Evolutionary conservation across 768 basidiomycete species (phyloP), one percentile per base, ranked within the genome.

Genomic region (Serendipita sp.): DNA sequence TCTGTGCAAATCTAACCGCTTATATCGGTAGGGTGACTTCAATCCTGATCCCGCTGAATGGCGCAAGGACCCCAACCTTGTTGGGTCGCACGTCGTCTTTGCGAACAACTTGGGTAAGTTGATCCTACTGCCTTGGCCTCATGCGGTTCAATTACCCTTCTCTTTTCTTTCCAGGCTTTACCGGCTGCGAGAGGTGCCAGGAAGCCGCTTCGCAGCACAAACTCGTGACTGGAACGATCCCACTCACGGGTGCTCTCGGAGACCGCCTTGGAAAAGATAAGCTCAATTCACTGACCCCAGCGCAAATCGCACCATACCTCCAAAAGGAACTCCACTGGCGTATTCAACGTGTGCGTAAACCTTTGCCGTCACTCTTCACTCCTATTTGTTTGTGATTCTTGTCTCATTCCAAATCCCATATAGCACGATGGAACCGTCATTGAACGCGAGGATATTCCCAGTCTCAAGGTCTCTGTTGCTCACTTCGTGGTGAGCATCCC

Each of bases 51-150:
- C 74, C 3, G 66, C 66, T 10, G 67, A 76, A 11, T 81, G 79
- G 79, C 70, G 68, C 51, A 65, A 68, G 5, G 70, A 72, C 65
- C 66, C 72, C 2, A 69, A 72, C 63, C 76, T 76, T 67, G 77
- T 80, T 45, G 81, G 79, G n/a, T 70, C 76, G 0, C 76, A 78
- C 69, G 70, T 73, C 64, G 76, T 74, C 28, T 81, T 81, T 68
- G 78, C 77, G 41, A 77, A 75, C 63, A n/a, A 60, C 2, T 10
- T 60, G 24, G 28, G 56, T 60, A 8, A 16, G 56, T 60, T 8
- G 18, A 8, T 51, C 1, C n/a, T 51, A 53, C n/a, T 53, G 48
- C 48, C 48, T 53, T 53, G 16, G 32, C 24, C 7, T 24, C 48
- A 53, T 53, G 10, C n/a, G 48, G 10, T 18, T 60, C 10, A 37